Conservation (phyloP, 331 rosid genomes). For the Stylosanthes scabra region DNA sequence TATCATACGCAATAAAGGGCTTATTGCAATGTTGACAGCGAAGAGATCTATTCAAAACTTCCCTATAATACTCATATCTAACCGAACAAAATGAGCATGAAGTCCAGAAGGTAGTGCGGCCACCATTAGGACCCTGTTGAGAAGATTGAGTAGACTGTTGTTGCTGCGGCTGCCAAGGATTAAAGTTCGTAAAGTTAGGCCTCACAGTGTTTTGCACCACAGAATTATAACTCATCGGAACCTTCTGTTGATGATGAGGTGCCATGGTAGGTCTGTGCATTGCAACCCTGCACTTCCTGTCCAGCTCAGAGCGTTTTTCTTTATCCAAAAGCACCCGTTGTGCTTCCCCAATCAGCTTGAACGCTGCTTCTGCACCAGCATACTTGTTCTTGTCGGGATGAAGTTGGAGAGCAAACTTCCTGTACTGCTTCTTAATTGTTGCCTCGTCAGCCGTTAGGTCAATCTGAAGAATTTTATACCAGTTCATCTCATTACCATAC, state of each 20-base stretch:
- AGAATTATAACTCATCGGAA: slow-evolving; percentile 48
- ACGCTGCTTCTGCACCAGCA: slow-evolving; percentile 95
- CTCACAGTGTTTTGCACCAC: slow-evolving; percentile 57
- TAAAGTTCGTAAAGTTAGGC: slow-evolving; percentile 45
- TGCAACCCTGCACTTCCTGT: slow-evolving; percentile 54
- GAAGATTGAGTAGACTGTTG: slow-evolving; percentile 53
- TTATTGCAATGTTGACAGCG: slow-evolving; percentile 71
- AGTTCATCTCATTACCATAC: slow-evolving; percentile 62
- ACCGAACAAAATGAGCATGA: slow-evolving; percentile 75
- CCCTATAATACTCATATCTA: slow-evolving; percentile 65
- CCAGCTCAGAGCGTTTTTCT: slow-evolving; percentile 65
- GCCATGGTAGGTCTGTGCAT: slow-evolving; percentile 45
- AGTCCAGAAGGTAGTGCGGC: slow-evolving; percentile 78
- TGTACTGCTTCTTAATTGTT: slow-evolving; percentile 82
- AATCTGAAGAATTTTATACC: slow-evolving; percentile 88
- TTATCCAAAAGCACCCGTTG: slow-evolving; percentile 81
- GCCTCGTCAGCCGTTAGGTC: slow-evolving; percentile 74
- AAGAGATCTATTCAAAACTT: slow-evolving; percentile 69
- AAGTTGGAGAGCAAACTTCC: slow-evolving; percentile 89
- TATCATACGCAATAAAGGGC: slow-evolving; percentile 74
- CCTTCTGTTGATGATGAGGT: slow-evolving; percentile 50
- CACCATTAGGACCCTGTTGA: slow-evolving; percentile 52
- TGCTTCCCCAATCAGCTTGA: slow-evolving; percentile 93
- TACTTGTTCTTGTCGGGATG: slow-evolving; percentile 98
- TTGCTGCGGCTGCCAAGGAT: slow-evolving; percentile 47